Evolutionary conservation across 2,329 filamentous ascomycete genomes (phyloP), one percentile per base, ranked within the genome.

Genomic region (Diaporthe vexans): DNA sequence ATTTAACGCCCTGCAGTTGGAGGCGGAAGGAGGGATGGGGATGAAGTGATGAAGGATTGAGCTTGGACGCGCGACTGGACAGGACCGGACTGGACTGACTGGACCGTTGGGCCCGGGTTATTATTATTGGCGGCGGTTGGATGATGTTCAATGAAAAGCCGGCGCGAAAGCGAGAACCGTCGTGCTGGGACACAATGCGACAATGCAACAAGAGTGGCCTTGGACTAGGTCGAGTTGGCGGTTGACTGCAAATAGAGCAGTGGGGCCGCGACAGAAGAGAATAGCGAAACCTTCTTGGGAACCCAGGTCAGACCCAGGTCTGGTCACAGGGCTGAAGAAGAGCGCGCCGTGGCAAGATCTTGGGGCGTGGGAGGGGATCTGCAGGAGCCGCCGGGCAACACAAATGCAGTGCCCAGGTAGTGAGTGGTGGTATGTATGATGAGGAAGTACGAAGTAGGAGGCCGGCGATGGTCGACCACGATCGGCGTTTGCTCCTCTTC

Each of bases 101-200:
- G 46, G 48, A 43, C 26, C 33, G 69, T 52, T 71, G 63, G 61
- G 63, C 48, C 63, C 15, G 63, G 48, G 48, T 54, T 37, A 29
- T 54, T 37, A 29, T 54, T 68, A 54, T 54, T 68, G 63, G 63
- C 63, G 63, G 63, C 63, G 63, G 63, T 40, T 68, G 63, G 33
- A 68, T 24, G 48, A 40, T 68, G 33, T 26, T 37, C 48, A 67
- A 68, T 52, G 19, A 63, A 72, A 51, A 48, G 48, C 57, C 70
- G 70, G 70, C 70, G 70, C 70, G 70, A 72, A 56, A 56, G 57
- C 70, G 70, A 72, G 48, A 63, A 52, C 46, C 57, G 69, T 63
- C 46, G 69, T 72, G 46, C 48, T 40, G 63, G 63, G 48, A 68
- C 48, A 54, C 63, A 54, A 68, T 68, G 29, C 15, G 40, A 43